Evolutionary conservation across 106 monocot genomes (phyloP).

Genomic region (Dendrobium huoshanense): DNA sequence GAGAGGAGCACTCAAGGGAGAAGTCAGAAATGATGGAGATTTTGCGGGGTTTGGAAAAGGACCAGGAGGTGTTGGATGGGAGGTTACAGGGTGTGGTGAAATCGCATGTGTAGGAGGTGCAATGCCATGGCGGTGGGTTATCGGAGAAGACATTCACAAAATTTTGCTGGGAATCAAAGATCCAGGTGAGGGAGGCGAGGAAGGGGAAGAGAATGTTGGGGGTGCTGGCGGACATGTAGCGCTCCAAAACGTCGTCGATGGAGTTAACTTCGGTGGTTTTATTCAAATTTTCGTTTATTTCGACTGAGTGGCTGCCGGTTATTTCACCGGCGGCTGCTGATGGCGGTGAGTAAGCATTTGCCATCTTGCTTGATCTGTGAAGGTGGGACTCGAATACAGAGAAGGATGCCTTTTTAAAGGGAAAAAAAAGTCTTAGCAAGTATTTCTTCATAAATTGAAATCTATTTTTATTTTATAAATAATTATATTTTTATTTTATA

Average conservation of each 20-base stretch:
- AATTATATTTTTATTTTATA: no score
- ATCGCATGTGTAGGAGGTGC: background rate
- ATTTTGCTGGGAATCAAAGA: constrained; percentile 31
- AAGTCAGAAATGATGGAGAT: constrained; percentile 21
- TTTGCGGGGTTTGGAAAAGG: constrained; percentile 2
- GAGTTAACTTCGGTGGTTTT: background rate
- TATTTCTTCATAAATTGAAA: no score
- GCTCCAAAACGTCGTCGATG: constrained; percentile 10
- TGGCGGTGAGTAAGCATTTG: background rate
- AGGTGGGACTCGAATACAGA: background rate
- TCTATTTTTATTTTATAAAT: no score
- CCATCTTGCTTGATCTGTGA: background rate
- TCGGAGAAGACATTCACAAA: constrained; percentile 41
- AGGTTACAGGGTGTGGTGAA: background rate
- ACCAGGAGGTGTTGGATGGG: constrained; percentile 11
- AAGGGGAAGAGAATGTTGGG: constrained; percentile 17
- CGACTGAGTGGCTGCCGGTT: background rate
- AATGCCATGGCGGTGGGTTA: constrained; percentile 18
- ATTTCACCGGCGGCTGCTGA: background rate
- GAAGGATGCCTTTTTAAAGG: no score
- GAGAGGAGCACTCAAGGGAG: constrained; percentile 14
- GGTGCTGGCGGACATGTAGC: constrained; percentile 7
- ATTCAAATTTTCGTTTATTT: background rate
- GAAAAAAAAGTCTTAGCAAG: no score
- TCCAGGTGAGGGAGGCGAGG: constrained; percentile 20